A percentile compares a stretch with the other conserved stretches of the same genome.
Evolutionary conservation across 768 basidiomycete species (phyloP).

Genomic region (Russula sp.): DNA sequence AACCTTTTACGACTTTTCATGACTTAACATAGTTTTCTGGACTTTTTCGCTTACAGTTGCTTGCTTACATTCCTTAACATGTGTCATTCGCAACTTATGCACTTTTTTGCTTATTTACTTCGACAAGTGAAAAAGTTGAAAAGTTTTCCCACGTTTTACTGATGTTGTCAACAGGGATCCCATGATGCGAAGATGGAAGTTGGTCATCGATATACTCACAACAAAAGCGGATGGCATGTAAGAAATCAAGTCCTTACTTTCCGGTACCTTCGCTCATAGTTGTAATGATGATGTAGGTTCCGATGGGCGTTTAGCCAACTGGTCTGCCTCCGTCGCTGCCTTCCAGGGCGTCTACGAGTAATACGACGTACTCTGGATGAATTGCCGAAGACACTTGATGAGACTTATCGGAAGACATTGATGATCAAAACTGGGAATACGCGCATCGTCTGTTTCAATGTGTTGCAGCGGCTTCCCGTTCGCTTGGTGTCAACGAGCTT

Average conservation of each 20-base stretch:
- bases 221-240: conserved; percentile 2
- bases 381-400: not conserved
- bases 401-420: not conserved
- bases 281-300: not conserved
- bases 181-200: not conserved
- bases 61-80: too few relatives aligned
- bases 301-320: conserved; percentile 2
- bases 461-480: not conserved
- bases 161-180: too few relatives aligned
- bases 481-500: not conserved
- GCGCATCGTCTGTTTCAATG: conserved; percentile 6
- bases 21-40: too few relatives aligned
- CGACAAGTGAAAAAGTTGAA: too few relatives aligned
- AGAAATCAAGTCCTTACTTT: not conserved
- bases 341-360: not conserved
- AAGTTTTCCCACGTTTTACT: too few relatives aligned
- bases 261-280: not conserved
- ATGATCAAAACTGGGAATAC: not conserved
- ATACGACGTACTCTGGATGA: not conserved
- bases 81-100: too few relatives aligned
- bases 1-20: too few relatives aligned
- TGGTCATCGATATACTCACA: not conserved
- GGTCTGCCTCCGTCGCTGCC: not conserved
- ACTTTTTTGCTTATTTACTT: too few relatives aligned
- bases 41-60: too few relatives aligned